Evolutionary conservation across 2,329 filamentous ascomycete genomes (phyloP).

Genomic region (Blastomyces percursus): DNA sequence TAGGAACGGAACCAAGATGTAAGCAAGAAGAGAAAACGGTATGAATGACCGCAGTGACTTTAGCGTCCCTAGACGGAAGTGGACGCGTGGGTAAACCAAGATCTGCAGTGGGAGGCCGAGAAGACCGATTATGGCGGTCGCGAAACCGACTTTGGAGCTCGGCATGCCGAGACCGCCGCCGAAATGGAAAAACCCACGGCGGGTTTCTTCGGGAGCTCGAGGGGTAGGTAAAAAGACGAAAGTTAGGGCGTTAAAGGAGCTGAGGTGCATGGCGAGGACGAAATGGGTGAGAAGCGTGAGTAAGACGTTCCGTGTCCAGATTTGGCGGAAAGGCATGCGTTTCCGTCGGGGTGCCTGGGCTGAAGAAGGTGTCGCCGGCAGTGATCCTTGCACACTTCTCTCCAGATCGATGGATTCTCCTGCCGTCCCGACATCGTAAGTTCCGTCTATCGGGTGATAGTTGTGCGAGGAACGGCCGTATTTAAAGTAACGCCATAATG

Average conservation of each 20-base stretch:
- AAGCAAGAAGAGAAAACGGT: slow-evolving; percentile 59
- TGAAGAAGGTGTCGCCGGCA: slow-evolving; percentile 20
- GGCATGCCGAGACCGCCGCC: slow-evolving; percentile 65
- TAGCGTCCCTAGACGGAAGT: slow-evolving; percentile 56
- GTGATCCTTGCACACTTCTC: slow-evolving; percentile 18
- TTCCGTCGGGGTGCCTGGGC: slow-evolving; percentile 24
- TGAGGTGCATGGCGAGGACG: slow-evolving; percentile 62
- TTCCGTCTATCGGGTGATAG: slow-evolving; percentile 28
- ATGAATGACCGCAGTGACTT: slow-evolving; percentile 58
- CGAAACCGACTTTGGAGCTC: slow-evolving; percentile 60
- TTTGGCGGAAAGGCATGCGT: slow-evolving; percentile 38
- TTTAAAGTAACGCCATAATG: slow-evolving; percentile 22
- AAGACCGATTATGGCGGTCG: slow-evolving; percentile 63
- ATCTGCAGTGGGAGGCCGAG: slow-evolving; percentile 67
- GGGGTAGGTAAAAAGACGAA: slow-evolving; percentile 68
- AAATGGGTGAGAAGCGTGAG: slow-evolving; percentile 52
- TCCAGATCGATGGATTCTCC: slow-evolving; percentile 27
- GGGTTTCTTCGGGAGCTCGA: slow-evolving; percentile 40
- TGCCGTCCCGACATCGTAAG: slow-evolving; percentile 15
- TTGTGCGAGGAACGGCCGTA: slow-evolving; percentile 18
- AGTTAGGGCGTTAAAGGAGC: slow-evolving; percentile 65
- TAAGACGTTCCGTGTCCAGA: slow-evolving; percentile 46
- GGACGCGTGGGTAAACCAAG: slow-evolving; percentile 58
- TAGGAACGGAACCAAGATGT: slow-evolving; percentile 59
- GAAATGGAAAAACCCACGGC: slow-evolving; percentile 44